Conservation (phyloP, 208 protist species). For the Willaertia magna region DNA sequence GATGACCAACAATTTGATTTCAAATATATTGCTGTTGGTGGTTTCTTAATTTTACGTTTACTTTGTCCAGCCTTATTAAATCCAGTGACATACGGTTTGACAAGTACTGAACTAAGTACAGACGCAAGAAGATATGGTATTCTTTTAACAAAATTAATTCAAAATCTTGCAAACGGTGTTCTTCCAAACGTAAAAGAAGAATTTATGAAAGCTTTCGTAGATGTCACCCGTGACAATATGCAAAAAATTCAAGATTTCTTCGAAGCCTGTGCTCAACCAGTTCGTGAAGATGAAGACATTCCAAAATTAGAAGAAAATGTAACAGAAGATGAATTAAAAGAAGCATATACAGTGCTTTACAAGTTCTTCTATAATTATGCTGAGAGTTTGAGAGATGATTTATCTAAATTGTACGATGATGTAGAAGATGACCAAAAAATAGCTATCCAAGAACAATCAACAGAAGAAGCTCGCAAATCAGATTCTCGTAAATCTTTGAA, state of each 20-base stretch:
- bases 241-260: slow-evolving; percentile 26
- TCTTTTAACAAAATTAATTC: slow-evolving; percentile 32
- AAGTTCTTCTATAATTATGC: background rate
- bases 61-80: slow-evolving; percentile 34
- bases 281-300: background rate
- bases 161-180: slow-evolving; percentile 38
- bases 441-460: background rate
- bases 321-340: background rate
- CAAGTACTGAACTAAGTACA: background rate
- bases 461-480: background rate
- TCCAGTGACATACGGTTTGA: slow-evolving; percentile 22
- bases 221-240: slow-evolving; percentile 30
- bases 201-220: slow-evolving; percentile 35
- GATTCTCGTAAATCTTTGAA: background rate
- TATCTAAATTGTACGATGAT: background rate
- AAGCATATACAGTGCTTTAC: background rate
- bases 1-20: slow-evolving; percentile 28
- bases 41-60: slow-evolving; percentile 41
- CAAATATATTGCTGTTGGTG: slow-evolving; percentile 36
- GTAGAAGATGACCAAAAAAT: background rate
- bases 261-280: slow-evolving; percentile 19
- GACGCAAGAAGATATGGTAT: slow-evolving; percentile 26
- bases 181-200: slow-evolving; percentile 32
- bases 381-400: background rate
- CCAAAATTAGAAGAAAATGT: background rate